Conservation (phyloP, 2,329 filamentous ascomycete species). For the Ophiocordyceps sinensis region DNA sequence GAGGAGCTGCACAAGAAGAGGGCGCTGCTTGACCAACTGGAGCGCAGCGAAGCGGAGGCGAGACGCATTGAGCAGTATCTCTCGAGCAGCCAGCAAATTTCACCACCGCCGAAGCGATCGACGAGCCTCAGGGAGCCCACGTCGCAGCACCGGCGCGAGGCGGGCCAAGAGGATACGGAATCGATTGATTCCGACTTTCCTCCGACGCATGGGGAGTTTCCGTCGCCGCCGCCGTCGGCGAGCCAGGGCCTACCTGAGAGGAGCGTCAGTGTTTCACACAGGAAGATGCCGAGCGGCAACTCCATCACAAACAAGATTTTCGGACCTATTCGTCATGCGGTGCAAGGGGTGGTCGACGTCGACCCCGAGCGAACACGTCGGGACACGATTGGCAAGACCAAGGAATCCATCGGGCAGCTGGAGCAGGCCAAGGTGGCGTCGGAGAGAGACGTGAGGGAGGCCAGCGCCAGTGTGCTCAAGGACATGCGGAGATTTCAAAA, state of each 20-base stretch:
- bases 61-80: constrained; percentile 90
- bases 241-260: constrained; percentile 55
- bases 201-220: constrained; percentile 63
- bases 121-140: constrained; percentile 38
- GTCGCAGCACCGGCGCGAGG: constrained; percentile 36
- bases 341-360: constrained; percentile 90
- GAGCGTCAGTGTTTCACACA: constrained; percentile 40
- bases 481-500: constrained; percentile 86
- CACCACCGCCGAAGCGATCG: constrained; percentile 51
- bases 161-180: constrained; percentile 59
- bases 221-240: constrained; percentile 51
- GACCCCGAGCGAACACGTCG: constrained; percentile 86
- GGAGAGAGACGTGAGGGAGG: constrained; percentile 85
- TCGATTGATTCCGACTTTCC: constrained; percentile 96
- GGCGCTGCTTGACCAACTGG: constrained; percentile 69
- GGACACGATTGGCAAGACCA: constrained; percentile 91
- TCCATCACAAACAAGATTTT: constrained; percentile 93
- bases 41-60: constrained; percentile 84
- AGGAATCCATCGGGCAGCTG: constrained; percentile 70
- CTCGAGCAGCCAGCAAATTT: constrained; percentile 51
- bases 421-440: constrained; percentile 84
- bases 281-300: constrained; percentile 71
- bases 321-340: constrained; percentile 84
- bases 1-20: constrained; percentile 87
- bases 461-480: constrained; percentile 73